Base-by-base conservation (phyloP, 1,284 basidiomycete species). In the Bondarzewia mesenterica region DNA sequence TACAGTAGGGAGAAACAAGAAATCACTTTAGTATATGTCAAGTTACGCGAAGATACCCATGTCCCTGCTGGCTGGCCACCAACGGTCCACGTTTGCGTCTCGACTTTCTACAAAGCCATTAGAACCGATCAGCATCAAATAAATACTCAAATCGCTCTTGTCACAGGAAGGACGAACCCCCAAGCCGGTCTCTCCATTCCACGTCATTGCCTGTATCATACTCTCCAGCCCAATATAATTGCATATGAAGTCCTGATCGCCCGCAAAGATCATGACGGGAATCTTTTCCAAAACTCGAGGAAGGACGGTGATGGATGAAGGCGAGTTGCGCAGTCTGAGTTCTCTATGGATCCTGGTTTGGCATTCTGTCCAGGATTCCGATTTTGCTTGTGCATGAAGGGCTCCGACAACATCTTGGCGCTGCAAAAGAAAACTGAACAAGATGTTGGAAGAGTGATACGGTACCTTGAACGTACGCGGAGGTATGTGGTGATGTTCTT, bases 211-310 rank as follows among this genome's bases (percentile, higher is more conserved):
- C 50, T 88, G 82, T 32, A 97, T 89, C 74, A 91, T 82, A 50
- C 76, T 78, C 67, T 96, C 91, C 45, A 93, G 76, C 2, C 95
- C 95, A 49, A 95, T 75, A 61, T 96, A 85, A 64, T 98, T 98
- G 71, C 93, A 99, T 54, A 98, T 95, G 46, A 95, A 72, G 64
- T 99, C 95, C 66, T 98, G 88, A 62, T 95, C 93, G 14, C 95
- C 95, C 0, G 85, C 93, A 59, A 97, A 99, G 44, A 99, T 74
- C 60, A 99, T 63, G n/a, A 98, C 77, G 1, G 84, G 84, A 20
- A 98, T 81, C 45, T 78, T 80, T 52, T 82, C 76, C 25, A 98
- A 71, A 4, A 99, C 71, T 3, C 72, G 71, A 0, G 96, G 95
- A 0, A 99, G 64, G 35, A 96, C 70, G 2, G 76, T 77, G 49